Conservation (phyloP, 2,329 filamentous ascomycete genomes). For the Fusarium subtropicale region DNA sequence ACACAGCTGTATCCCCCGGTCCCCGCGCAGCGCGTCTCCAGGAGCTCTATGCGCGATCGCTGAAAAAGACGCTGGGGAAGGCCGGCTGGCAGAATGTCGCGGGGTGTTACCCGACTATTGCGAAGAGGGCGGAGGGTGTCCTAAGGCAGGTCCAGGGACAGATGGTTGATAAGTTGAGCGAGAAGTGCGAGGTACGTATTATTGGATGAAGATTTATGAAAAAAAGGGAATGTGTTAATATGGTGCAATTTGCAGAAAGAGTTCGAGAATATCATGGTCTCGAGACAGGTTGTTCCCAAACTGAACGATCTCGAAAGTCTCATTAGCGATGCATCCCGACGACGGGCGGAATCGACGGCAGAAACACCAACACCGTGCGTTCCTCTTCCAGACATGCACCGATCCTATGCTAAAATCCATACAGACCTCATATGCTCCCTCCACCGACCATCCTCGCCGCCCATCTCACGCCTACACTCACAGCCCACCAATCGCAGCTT, state of each 20-base stretch:
- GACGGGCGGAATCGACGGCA: slow-evolving; percentile 39
- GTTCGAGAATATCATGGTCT: slow-evolving; percentile 66
- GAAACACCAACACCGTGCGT: slow-evolving; percentile 61
- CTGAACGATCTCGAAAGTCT: slow-evolving; percentile 70
- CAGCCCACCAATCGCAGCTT: slow-evolving; percentile 65
- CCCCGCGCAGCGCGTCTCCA: slow-evolving; percentile 67
- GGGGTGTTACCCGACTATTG: slow-evolving; percentile 71
- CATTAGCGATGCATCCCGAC: slow-evolving; percentile 61
- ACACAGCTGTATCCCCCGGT: slow-evolving; percentile 62
- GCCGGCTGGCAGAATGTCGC: slow-evolving; percentile 69
- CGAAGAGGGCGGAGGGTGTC: slow-evolving; percentile 61
- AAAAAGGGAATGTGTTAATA: slow-evolving; percentile 15
- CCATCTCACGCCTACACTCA: slow-evolving; percentile 65
- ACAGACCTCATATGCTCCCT: slow-evolving; percentile 67
- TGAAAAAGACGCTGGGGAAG: slow-evolving; percentile 65
- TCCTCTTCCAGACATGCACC: background rate
- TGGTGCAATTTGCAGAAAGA: slow-evolving; percentile 56
- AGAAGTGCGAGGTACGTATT: slow-evolving; percentile 62
- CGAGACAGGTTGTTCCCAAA: slow-evolving; percentile 64
- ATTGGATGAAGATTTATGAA: background rate
- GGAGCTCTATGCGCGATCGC: slow-evolving; percentile 63
- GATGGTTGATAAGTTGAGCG: slow-evolving; percentile 67
- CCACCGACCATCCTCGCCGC: slow-evolving; percentile 64
- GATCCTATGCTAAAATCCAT: slow-evolving; percentile 1
- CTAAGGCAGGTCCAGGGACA: slow-evolving; percentile 67